Conservation (phyloP, 2,329 filamentous ascomycete species). For the Sodiomyces alkalinus region DNA sequence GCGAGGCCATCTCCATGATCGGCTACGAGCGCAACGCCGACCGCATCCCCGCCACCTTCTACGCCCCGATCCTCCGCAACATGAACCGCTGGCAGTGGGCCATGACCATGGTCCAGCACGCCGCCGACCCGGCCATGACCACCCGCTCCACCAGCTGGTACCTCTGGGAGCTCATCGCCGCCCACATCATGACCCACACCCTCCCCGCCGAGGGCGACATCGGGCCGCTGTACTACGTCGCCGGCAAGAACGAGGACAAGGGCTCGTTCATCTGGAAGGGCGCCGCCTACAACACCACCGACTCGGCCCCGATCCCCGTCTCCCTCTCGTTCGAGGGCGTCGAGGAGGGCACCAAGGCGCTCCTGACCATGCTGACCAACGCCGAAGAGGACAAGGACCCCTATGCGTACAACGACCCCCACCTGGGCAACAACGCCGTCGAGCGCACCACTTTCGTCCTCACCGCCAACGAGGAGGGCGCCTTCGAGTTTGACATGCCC, state of each 20-base stretch:
- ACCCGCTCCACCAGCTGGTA: conserved; percentile 35
- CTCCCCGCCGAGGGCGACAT: conserved; percentile 26
- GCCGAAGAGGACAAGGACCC: conserved; percentile 16
- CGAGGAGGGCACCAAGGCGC: conserved; percentile 20
- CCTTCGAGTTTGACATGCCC: conserved; percentile 36
- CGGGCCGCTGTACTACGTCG: conserved; percentile 33
- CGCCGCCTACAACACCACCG: conserved; percentile 36
- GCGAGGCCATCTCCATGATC: conserved; percentile 49
- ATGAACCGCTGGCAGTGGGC: conserved; percentile 35
- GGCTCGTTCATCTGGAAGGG: conserved; percentile 32
- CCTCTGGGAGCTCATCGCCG: conserved; percentile 32
- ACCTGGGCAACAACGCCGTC: conserved; percentile 32
- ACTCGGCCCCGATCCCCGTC: conserved; percentile 26
- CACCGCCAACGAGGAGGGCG: conserved; percentile 26
- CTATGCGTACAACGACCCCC: conserved; percentile 27
- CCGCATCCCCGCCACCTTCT: conserved; percentile 36
- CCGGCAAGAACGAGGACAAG: conserved; percentile 26
- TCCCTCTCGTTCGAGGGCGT: conserved; percentile 29
- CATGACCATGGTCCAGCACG: conserved; percentile 33
- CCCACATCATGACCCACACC: conserved; percentile 27
- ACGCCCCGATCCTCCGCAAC: conserved; percentile 33
- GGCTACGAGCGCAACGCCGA: conserved; percentile 51
- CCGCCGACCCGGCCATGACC: conserved; percentile 30
- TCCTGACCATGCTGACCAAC: conserved; percentile 29
- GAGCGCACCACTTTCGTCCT: conserved; percentile 22